Percentiles rank a stretch among this genome's conserved stretches.
phyloP scores from a whole-genome alignment of 139 green algal species.

The Dunaliella primolecta region DNA sequence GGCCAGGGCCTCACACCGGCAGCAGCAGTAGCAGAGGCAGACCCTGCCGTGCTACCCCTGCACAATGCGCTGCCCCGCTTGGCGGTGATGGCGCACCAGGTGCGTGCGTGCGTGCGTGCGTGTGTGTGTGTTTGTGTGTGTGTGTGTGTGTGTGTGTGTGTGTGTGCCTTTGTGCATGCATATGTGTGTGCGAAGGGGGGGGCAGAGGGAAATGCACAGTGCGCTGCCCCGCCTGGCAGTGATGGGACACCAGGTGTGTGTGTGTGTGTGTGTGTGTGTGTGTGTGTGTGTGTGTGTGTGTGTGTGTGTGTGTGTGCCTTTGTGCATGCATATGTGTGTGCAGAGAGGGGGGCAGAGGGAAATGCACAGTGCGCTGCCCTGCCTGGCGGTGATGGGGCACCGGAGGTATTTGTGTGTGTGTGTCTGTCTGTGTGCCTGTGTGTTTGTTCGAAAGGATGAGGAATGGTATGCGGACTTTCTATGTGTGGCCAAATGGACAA shows the following conservation, averaged over 20 bases:
- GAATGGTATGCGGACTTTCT: no score
- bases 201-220: no score
- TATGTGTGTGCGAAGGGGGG: not conserved
- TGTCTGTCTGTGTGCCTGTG: not conserved
- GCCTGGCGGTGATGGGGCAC: not conserved
- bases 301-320: not conserved
- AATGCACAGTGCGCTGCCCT: conserved; percentile 10
- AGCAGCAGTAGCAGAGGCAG: not conserved
- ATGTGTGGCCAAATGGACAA: no score
- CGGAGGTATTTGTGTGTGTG: not conserved
- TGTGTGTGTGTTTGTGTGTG: no score
- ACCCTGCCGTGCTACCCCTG: conserved; percentile 1
- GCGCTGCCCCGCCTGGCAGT: conserved; percentile 6
- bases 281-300: not conserved
- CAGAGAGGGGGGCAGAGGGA: no score
- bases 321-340: not conserved
- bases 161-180: not conserved
- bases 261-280: no score
- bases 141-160: not conserved
- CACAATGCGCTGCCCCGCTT: conserved; percentile 8
- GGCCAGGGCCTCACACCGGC: not conserved
- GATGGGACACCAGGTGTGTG: not conserved
- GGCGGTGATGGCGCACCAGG: not conserved
- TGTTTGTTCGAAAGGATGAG: not conserved
- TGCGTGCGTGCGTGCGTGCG: no score